Base-by-base conservation (phyloP, 257 asterid genomes). In the Solanum sejunctum region DNA sequence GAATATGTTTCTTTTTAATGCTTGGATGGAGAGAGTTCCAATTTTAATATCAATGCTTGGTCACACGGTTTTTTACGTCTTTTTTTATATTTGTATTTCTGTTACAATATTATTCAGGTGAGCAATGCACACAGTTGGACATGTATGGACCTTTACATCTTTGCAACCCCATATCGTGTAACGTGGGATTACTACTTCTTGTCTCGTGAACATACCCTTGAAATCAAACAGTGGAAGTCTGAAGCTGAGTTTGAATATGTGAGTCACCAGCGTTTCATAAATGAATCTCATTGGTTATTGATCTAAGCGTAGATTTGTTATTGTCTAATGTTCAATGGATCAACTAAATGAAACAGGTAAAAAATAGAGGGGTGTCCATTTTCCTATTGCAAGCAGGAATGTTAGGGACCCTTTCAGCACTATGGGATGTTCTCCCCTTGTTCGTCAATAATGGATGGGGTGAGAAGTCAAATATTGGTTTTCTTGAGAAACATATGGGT, bases 371-470 rank as follows among this genome's bases (percentile, higher is more conserved):
- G 90, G 88, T 96, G 43, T 93, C 98, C 55, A 91, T 94, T 75
- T 96, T 96, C 86, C 96, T 94, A 85, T 92, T 96, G 95, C 91
- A 92, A 90, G 96, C 98, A 15, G 98, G 98, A 56, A 92, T 91
- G 93, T 41, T 96, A 71, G 96, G 97, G 83, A 93, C 96, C 1
- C 92, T 96, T 71, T 84, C 84, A 85, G 98, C 99, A 51, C 88
- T 94, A 12, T 93, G 98, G 99, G 96, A 96, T 85, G 94, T 93
- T 70, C 87, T 96, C 88, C 98, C 98, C 58, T 88, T 96, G 78
- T 93, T 96, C 85, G 88, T 97, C 16, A 91, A 92, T 84, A 92
- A 95, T n/a, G 92, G 78, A 64, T 92, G 95, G 98, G 96, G 98
- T 39, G 97, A 94, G 88, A 93, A 90, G 17, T 87, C 98, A 64